Base-by-base conservation (phyloP, 2,329 filamentous ascomycete genomes). In the Scedosporium minutisporum region DNA sequence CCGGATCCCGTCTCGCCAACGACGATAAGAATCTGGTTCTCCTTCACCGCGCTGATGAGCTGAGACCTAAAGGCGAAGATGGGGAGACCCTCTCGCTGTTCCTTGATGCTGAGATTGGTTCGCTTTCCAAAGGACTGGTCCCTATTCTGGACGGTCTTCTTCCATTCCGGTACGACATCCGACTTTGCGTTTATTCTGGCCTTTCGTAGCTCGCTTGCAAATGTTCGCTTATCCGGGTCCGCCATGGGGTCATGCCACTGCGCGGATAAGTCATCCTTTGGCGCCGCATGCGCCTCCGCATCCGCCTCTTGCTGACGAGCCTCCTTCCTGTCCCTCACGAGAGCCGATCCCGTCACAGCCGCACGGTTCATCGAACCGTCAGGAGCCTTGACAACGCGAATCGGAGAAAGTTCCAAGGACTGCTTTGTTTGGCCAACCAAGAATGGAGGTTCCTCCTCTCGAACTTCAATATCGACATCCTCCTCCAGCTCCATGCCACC, bases 231-330 rank as follows among this genome's bases (percentile, higher is more conserved):
- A 66, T 95, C 89, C 1, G 91, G 88, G 25, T 87, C 85, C 14
- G 91, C 88, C 93, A 99, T 96, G 0, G 95, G 95, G 72, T 99
- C 95, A 63, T 97, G 89, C 96, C 96, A 99, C 73, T 97, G 92
- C 12, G 90, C 86, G 61, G 88, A 86, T 3, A 99, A 79, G 69
- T 97, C 92, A 38, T 95, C 89, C 69, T 92, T 89, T 0, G 86
- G 82, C 66, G 90, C 86, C 18, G 63, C 64, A 65, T 95, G 86
- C 23, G 91, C 88, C 2, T 79, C 78, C 77, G 76, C 89, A 64
- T 96, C 89, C 0, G 86, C 87, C 75, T 99, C 93, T 71, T 96
- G 89, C 69, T 96, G 91, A 65, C 91, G 87, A 67, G 97, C 69
- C 64, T 99, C 95, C 71, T 91, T 87, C 61, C 95, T 83, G 71